Conservation (phyloP, 768 basidiomycete species). For the Tricholoma hemisulphureum region DNA sequence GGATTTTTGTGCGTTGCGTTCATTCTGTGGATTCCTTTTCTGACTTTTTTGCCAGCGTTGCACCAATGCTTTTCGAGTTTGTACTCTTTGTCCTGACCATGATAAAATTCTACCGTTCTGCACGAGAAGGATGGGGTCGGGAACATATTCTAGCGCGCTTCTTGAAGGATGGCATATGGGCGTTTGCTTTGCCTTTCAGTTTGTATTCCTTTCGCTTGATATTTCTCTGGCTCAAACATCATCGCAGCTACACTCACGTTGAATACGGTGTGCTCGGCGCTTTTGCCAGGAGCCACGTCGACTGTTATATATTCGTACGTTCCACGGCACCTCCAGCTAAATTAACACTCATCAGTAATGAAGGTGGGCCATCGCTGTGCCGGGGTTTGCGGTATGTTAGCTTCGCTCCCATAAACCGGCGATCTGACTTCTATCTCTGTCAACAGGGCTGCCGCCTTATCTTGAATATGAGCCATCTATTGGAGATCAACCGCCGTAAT, state of each 20-base stretch:
- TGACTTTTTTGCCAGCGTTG: conserved; percentile 4
- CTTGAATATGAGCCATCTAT: conserved; percentile 24
- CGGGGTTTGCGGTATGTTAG: conserved; percentile 20
- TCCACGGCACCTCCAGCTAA: not conserved
- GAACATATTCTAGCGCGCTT: conserved; percentile 23
- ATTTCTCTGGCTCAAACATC: not conserved
- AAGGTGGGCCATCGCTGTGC: conserved; percentile 24
- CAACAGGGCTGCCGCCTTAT: conserved; percentile 25
- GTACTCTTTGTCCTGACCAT: conserved; percentile 24
- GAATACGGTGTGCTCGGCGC: conserved; percentile 16
- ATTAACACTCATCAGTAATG: not conserved
- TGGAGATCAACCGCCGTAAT: not conserved
- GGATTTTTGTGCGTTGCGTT: conserved; percentile 18
- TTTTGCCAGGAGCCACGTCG: conserved; percentile 15
- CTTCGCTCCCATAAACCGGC: not conserved
- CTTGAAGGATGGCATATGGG: conserved; percentile 26
- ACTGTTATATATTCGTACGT: conserved; percentile 21
- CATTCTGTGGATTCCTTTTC: not conserved
- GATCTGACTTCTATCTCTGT: not conserved
- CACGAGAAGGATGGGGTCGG: conserved; percentile 23
- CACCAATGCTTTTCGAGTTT: conserved; percentile 21
- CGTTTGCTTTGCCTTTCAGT: conserved; percentile 24
- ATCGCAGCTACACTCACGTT: conserved; percentile 14
- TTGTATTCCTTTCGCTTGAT: not conserved
- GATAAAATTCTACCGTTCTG: conserved; percentile 22